Base-by-base conservation (phyloP, 2,329 filamentous ascomycete genomes). In the Leptodontidium sp. region DNA sequence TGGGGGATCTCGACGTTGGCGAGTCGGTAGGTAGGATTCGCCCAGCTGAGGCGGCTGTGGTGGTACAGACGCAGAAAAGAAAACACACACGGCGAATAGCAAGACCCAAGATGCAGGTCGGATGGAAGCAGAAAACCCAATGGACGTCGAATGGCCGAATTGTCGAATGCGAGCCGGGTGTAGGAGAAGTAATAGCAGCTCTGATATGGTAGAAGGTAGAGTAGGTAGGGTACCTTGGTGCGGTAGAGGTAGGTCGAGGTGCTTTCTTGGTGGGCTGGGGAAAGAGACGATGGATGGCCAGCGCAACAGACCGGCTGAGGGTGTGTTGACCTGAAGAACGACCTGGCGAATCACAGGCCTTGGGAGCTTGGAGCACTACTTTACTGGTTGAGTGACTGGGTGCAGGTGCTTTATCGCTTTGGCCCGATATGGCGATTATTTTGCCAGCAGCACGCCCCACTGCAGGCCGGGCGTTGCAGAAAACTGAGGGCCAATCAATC, bases 21-120 rank as follows among this genome's bases (percentile, higher is more conserved):
- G 57, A 59, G 57, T 59, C 57, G 11, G 35, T 59, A 45, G 57
- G 57, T 59, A 45, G 57, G 57, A 45, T 59, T 55, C 57, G 57
- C 35, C 57, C 57, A 50, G 50, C 58, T 53, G 58, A 62, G 38
- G 35, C n/a, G 43, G 50, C 43, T 57, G 32, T 26, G 17, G 65
- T 67, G 49, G 65, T 47, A 62, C 57, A 47, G 65, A 57, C 32
- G 17, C 47, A 47, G 57, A 49, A 66, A 66, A 66, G 64, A 61
- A 66, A 38, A 53, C 38, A 49, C 38, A 49, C 45, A 53, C 14
- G 15, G 32, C 24, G 17, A 35, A 26, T 49, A 53, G 45, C 14
- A 50, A 52, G 35, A 52, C 40, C 15, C 61, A 53, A 45, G 43
- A 58, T 49, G 24, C 26, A 45, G 47, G 43, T 58, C 64, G 21